phyloP scores from a whole-genome alignment of 2,329 filamentous ascomycete genomes.

The Zymoseptoria ardabiliae region DNA sequence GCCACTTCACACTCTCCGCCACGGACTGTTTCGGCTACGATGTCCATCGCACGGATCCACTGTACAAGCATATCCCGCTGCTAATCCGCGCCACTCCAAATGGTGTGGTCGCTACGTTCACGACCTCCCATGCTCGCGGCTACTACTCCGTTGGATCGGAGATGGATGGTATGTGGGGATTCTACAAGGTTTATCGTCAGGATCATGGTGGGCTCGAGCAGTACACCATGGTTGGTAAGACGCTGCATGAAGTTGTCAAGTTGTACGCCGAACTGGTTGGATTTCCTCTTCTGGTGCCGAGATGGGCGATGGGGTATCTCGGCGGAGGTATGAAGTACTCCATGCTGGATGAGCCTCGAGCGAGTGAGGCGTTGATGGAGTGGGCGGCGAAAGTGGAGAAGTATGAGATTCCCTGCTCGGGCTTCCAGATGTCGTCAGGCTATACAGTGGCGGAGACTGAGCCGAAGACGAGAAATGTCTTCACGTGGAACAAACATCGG shows the following conservation, averaged over 20 bases:
- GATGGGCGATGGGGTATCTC: conserved; percentile 68
- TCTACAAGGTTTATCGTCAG: conserved; percentile 67
- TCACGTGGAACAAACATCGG: conserved; percentile 62
- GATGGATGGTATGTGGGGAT: conserved; percentile 69
- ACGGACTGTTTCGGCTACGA: conserved; percentile 71
- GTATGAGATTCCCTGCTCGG: conserved; percentile 62
- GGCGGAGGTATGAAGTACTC: conserved; percentile 60
- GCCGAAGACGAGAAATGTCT: conserved; percentile 64
- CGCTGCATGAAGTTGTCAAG: conserved; percentile 57
- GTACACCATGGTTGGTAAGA: conserved; percentile 61
- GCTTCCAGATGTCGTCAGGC: conserved; percentile 65
- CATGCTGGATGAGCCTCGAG: conserved; percentile 50
- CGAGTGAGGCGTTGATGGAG: conserved; percentile 50
- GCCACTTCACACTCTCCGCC: conserved; percentile 58
- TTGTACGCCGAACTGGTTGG: conserved; percentile 62
- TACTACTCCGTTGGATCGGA: conserved; percentile 62
- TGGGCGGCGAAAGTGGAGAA: conserved; percentile 56
- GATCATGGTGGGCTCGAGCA: conserved; percentile 65
- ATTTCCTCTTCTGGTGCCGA: conserved; percentile 59
- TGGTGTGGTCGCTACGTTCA: conserved; percentile 61
- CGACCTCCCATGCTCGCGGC: conserved; percentile 57
- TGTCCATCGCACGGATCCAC: conserved; percentile 60
- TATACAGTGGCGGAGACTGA: conserved; percentile 61
- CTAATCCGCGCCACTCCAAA: conserved; percentile 59
- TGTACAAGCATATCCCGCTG: conserved; percentile 70